Conservation (phyloP, 139 green algal species). For the Astrephomene gubernaculifera region DNA sequence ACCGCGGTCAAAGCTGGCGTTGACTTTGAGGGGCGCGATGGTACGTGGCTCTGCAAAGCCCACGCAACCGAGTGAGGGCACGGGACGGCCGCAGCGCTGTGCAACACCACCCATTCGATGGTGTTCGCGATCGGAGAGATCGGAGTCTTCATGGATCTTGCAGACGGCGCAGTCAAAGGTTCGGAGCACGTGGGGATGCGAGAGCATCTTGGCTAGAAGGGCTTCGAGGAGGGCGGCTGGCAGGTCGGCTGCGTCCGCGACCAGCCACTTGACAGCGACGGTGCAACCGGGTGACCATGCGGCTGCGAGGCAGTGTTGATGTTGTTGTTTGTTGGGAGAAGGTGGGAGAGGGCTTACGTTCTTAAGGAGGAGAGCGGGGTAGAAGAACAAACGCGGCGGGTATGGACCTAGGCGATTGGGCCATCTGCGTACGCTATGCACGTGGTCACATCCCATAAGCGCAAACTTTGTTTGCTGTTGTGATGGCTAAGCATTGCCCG, state of each 20-base stretch:
- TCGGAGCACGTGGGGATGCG: constrained; percentile 31
- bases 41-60: neutral
- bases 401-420: neutral
- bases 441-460: neutral
- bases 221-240: constrained; percentile 29
- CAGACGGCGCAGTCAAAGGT: constrained; percentile 32
- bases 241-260: neutral
- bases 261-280: constrained; percentile 35
- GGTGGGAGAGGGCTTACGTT: neutral
- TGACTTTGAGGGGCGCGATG: neutral
- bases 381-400: neutral
- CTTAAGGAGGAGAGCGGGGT: neutral
- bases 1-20: neutral
- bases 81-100: neutral
- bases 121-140: too few species aligned
- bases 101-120: too few species aligned
- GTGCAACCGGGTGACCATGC: neutral
- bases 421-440: neutral
- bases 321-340: neutral
- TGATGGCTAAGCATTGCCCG: neutral
- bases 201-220: constrained; percentile 27
- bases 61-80: neutral
- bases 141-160: neutral
- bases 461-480: neutral
- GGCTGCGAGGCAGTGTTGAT: neutral